Evolutionary conservation across 768 basidiomycete species (phyloP).

Genomic region (Dentipellis fragilis): DNA sequence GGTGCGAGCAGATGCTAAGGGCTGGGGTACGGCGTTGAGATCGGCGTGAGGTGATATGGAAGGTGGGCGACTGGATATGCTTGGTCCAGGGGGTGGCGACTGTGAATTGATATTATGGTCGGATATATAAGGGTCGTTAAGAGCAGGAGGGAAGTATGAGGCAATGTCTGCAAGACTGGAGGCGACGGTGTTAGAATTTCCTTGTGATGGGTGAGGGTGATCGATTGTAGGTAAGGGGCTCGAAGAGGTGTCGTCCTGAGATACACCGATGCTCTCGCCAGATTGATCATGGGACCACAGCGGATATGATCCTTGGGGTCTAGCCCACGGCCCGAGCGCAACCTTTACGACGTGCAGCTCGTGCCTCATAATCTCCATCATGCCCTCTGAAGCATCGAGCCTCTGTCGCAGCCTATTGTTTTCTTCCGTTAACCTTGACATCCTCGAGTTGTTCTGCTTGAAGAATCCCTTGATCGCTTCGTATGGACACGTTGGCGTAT

Average conservation of each 20-base stretch:
- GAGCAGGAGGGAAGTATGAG: slow-evolving; percentile 10
- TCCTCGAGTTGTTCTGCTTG: slow-evolving; percentile 23
- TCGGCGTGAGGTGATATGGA: background rate
- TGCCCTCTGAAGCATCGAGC: slow-evolving; percentile 48
- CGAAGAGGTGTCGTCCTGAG: background rate
- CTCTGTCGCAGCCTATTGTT: slow-evolving; percentile 53
- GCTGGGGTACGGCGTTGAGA: background rate
- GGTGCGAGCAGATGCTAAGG: background rate
- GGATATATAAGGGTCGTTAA: background rate
- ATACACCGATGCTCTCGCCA: background rate
- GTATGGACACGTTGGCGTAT: slow-evolving; percentile 41
- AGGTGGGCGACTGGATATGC: background rate
- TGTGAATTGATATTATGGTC: background rate
- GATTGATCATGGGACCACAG: background rate
- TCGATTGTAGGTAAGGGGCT: background rate
- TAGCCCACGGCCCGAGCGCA: slow-evolving; percentile 62
- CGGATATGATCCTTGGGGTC: slow-evolving; percentile 20
- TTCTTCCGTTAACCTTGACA: slow-evolving; percentile 42
- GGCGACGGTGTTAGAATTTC: background rate
- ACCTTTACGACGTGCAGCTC: slow-evolving; percentile 47
- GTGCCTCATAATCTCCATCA: slow-evolving; percentile 36
- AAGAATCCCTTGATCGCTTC: slow-evolving; percentile 56
- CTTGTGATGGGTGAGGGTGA: background rate
- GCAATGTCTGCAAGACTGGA: slow-evolving; percentile 6
- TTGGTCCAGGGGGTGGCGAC: background rate